Conservation (phyloP, 805 yeast species). For the Candida vartiovaarae region DNA sequence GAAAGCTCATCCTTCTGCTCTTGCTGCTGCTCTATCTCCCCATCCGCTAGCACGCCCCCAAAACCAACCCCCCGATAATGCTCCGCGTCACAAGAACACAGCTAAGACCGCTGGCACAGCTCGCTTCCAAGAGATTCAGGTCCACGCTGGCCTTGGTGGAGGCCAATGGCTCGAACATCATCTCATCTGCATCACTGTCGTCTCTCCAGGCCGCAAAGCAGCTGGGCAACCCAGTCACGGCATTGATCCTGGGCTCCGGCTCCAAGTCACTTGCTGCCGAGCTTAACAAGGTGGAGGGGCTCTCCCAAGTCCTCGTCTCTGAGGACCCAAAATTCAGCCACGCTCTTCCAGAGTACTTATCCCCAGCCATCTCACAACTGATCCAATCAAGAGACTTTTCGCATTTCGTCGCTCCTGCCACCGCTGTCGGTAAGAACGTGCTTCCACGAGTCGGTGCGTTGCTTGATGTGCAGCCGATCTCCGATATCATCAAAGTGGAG, state of each 20-base stretch:
- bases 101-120: background rate
- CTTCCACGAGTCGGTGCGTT: conserved; percentile 84
- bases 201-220: conserved; percentile 72
- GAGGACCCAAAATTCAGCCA: conserved; percentile 54
- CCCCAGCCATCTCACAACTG: conserved; percentile 54
- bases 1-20: too few species aligned
- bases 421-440: conserved; percentile 82
- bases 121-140: conserved; percentile 34
- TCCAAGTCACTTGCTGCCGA: conserved; percentile 43
- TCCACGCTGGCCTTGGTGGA: conserved; percentile 79
- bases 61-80: too few species aligned
- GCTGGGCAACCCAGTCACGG: conserved; percentile 75
- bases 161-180: conserved; percentile 39
- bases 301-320: conserved; percentile 41
- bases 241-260: conserved; percentile 61
- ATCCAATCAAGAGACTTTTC: conserved; percentile 37
- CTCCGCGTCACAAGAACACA: background rate
- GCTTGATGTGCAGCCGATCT: conserved; percentile 79
- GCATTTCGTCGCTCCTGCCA: conserved; percentile 74
- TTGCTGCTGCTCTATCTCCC: too few species aligned
- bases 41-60: too few species aligned
- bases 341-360: conserved; percentile 70
- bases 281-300: conserved; percentile 44
- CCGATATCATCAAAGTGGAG: conserved; percentile 69
- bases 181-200: conserved; percentile 60